Base-by-base conservation (phyloP, 2,329 filamentous ascomycete species). In the Trichoderma koningiopsis region DNA sequence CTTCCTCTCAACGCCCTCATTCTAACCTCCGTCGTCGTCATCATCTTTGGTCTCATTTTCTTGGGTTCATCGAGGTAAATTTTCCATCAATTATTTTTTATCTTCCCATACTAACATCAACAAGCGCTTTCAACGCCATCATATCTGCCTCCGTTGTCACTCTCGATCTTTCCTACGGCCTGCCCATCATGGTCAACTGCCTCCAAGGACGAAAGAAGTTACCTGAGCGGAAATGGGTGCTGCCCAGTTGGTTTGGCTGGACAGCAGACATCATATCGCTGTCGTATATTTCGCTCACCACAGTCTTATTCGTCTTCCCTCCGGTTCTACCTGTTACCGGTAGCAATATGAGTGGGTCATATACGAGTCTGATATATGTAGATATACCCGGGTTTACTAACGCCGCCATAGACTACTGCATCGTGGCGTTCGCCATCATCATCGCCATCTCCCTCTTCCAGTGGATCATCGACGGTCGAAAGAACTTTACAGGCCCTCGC, bases 231-330 rank as follows among this genome's bases (percentile, higher is more conserved):
- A 75, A 76, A 0, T 83, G 81, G 71, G 76, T 75, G 27, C 72
- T 83, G 8, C 74, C 76, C 0, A 65, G 62, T 5, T 78, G 76
- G 74, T 71, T 81, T 1, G 81, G 81, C 7, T 82, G 81, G 81
- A 75, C 72, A 0, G 70, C 71, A 1, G 77, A 82, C 49, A 72
- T 74, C 7, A 72, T 77, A 33, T 90, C 90, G 1, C 79, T 93
- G 24, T 82, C 81, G 0, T 93, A 91, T 74, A 87, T 90, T 2
- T 78, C 87, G 10, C 79, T 93, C 5, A 92, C 90, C 0, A 92
- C 89, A 0, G 87, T 93, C 0, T 83, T 93, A 0, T 93, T 93
- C 77, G 81, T 92, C 35, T 92, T 93, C 76, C 91, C 91, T 1
- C 90, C 91, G 0, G 84, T 83, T 0, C 73, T 89, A 3, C 90